A percentile compares a stretch with the other conserved stretches of the same genome.
These are phyloP conservation scores for Tetraselmis striata DNA, from an alignment of 139 green algal genomes.

Conservation along the genomic window DNA sequence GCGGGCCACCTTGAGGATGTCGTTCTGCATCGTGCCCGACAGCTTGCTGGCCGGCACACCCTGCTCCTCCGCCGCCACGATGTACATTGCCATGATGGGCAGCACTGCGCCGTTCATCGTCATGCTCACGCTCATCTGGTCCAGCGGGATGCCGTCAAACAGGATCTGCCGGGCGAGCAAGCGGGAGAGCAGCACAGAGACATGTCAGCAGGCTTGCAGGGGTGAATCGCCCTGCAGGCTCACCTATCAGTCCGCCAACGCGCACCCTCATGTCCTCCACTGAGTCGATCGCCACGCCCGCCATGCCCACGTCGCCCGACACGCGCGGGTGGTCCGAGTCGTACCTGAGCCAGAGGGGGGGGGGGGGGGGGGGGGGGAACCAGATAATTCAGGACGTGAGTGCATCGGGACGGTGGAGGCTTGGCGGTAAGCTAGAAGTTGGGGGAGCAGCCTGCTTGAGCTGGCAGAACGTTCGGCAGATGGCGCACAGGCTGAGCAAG, in stretches of 20 bases:
- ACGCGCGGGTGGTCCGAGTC: slow-evolving; percentile 63
- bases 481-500: too few species aligned
- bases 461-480: too few species aligned
- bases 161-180: slow-evolving; percentile 20
- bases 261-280: slow-evolving; percentile 64
- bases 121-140: slow-evolving; percentile 62
- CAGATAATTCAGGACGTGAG: too few species aligned
- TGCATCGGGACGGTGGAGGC: not conserved
- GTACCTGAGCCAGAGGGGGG: slow-evolving; percentile 23
- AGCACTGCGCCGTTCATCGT: slow-evolving; percentile 74
- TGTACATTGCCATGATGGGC: slow-evolving; percentile 57
- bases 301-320: slow-evolving; percentile 67
- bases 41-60: slow-evolving; percentile 33
- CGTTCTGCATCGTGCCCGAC: slow-evolving; percentile 68
- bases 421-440: not conserved
- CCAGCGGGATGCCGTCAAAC: slow-evolving; percentile 62
- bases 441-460: not conserved
- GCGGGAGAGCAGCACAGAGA: not conserved
- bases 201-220: too few species aligned
- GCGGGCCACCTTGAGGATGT: slow-evolving; percentile 56
- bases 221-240: too few species aligned
- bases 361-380: slow-evolving; percentile 11
- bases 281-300: slow-evolving; percentile 58
- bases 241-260: too few species aligned
- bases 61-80: slow-evolving; percentile 58